A percentile compares a stretch with the other conserved stretches of the same genome.
phyloP scores from a whole-genome alignment of 2,329 filamentous ascomycete genomes.

The Penicillium crustosum region DNA sequence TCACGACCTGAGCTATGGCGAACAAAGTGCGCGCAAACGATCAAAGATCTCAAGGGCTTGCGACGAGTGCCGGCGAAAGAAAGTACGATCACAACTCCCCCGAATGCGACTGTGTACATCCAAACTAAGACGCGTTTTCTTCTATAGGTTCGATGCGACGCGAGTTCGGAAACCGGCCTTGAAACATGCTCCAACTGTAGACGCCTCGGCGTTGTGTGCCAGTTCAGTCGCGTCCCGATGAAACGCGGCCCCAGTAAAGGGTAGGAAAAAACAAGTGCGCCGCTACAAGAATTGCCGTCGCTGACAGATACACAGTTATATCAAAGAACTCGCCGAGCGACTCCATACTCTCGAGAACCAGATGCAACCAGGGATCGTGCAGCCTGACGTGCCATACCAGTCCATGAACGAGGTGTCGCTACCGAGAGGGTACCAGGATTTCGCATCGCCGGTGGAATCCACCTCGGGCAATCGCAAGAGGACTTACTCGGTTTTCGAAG shows the following conservation, averaged over 20 bases:
- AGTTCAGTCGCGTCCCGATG: conserved; percentile 84
- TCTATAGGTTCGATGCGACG: conserved; percentile 74
- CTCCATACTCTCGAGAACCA: conserved; percentile 80
- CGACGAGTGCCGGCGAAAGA: conserved; percentile 85
- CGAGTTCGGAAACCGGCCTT: conserved; percentile 69
- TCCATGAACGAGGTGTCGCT: conserved; percentile 45
- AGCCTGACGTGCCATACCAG: conserved; percentile 45
- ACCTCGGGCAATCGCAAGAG: conserved; percentile 48
- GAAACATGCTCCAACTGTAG: conserved; percentile 79
- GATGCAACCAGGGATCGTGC: conserved; percentile 51
- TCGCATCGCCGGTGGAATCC: conserved; percentile 51
- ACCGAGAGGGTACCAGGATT: conserved; percentile 51
- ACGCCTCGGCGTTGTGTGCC: conserved; percentile 71
- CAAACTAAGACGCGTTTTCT: conserved; percentile 22
- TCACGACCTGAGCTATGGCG: conserved; percentile 54
- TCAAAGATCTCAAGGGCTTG: conserved; percentile 87
- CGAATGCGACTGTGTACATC: conserved; percentile 15
- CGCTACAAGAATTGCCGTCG: neutral
- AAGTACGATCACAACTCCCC: conserved; percentile 46
- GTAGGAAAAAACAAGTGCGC: conserved; percentile 42
- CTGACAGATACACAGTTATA: conserved; percentile 61
- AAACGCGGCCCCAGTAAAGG: conserved; percentile 89
- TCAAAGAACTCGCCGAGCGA: conserved; percentile 85
- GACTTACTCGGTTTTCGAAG: conserved; percentile 51
- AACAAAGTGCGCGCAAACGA: conserved; percentile 69